Evolutionary conservation across 306 rosid genomes (phyloP).

Genomic region (Quercus cerris): DNA sequence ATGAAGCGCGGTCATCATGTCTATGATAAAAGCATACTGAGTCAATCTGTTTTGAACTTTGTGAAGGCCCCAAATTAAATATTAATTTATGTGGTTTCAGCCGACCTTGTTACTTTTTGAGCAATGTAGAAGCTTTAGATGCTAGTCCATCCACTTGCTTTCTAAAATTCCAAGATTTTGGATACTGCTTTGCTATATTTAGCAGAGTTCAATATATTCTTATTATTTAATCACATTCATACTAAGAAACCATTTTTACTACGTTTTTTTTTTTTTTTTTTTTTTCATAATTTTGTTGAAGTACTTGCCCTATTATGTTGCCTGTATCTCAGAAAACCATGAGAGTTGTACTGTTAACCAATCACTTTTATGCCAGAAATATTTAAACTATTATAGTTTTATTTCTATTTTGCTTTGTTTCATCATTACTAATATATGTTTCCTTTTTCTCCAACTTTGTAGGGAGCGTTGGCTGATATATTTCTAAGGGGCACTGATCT

Average conservation of each 20-base stretch:
- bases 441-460: conserved; percentile 6
- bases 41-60: neutral
- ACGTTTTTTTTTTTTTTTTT: neutral
- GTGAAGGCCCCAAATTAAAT: neutral
- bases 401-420: neutral
- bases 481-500: conserved; percentile 80
- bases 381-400: neutral
- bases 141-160: neutral
- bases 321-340: conserved; percentile 1
- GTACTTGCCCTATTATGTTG: neutral
- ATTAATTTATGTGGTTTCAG: neutral
- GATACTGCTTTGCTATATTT: neutral
- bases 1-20: neutral
- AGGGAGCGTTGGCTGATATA: conserved; percentile 95
- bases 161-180: neutral
- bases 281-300: neutral
- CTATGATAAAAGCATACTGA: neutral
- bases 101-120: neutral
- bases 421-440: neutral
- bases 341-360: neutral
- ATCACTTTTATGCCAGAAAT: neutral
- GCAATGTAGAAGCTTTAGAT: neutral
- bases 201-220: neutral
- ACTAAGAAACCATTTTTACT: neutral
- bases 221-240: neutral